Evolutionary conservation across 2,329 filamentous ascomycete species (phyloP).

Genomic region (Apiospora arundinis): DNA sequence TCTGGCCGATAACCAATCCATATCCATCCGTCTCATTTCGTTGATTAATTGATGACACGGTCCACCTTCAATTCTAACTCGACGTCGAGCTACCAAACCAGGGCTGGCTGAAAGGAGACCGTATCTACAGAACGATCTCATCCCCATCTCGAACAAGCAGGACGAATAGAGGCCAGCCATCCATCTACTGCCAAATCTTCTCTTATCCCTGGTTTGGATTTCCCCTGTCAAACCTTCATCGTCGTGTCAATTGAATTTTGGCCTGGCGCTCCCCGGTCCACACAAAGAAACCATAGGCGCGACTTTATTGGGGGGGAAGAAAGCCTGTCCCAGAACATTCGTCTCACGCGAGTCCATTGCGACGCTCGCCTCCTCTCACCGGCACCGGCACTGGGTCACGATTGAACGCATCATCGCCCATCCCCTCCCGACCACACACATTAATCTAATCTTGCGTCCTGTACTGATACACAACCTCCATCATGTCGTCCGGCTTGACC

Average conservation of each 20-base stretch:
- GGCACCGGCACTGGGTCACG: conserved; percentile 14
- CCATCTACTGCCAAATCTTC: not conserved
- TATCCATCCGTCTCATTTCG: conserved; percentile 17
- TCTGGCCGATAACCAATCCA: conserved; percentile 11
- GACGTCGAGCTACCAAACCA: conserved; percentile 16
- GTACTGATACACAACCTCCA: conserved; percentile 22
- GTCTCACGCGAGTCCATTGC: conserved; percentile 19
- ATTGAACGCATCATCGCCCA: conserved; percentile 3
- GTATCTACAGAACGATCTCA: conserved; percentile 7
- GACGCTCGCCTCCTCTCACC: conserved; percentile 13
- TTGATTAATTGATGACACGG: conserved; percentile 19
- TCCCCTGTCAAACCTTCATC: conserved; percentile 7
- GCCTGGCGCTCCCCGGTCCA: conserved; percentile 14
- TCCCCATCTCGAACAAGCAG: not conserved
- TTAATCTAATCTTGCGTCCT: conserved; percentile 5
- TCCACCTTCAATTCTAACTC: conserved; percentile 18
- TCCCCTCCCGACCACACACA: not conserved
- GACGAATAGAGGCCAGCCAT: conserved; percentile 4
- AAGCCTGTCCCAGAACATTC: conserved; percentile 3
- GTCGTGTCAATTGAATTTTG: conserved; percentile 18
- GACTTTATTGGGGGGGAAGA: conserved; percentile 11
- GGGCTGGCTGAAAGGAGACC: conserved; percentile 18
- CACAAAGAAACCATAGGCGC: conserved; percentile 14
- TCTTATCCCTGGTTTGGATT: conserved; percentile 16
- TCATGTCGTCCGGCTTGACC: conserved; percentile 62